Evolutionary conservation across 306 rosid species (phyloP), one percentile per base, ranked within the genome.

Genomic region (Vicia faba): DNA sequence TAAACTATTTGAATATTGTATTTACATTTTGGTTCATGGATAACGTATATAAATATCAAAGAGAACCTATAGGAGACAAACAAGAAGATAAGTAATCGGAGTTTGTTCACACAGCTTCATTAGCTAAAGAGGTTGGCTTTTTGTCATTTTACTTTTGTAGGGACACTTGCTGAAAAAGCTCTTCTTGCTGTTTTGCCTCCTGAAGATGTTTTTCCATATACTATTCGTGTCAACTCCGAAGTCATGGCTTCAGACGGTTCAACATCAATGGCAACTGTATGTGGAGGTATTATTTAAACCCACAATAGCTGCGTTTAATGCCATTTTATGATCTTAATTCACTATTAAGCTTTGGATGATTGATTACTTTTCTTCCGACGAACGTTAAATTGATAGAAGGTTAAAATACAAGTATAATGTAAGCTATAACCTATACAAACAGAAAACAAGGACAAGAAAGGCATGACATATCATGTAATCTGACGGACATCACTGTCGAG

Each of bases 161-260:
- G 98, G 67, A 88, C 98, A 23, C 90, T 93, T 48, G 99, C 99
- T 33, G 99, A 93, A 85, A 93, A 93, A 84, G 96, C 99, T 69
- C 84, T 93, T 54, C 95, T 93, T 60, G 95, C 97, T 48, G 97
- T 93, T 15, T 79, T 93, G 73, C 99, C 99, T 64, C 91, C 96
- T 64, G 96, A 93, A 81, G 84, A 80, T 36, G 86, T 80, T 46
- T 93, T 90, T 80, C 97, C 96, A 20, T 93, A 89, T 75, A 78
- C 96, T 38, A 85, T 93, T 57, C 97, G 96, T 61, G 61, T 93
- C 78, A 86, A 84, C 77, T 90, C 99, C 43, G 97, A 93, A 82
- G 99, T 93, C 68, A 90, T 88, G 99, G 96, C 93, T 54, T 93
- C 99, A 16, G 99, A 93, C 54, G 99, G 99, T 53, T 93, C 99